Conservation (phyloP, 2,329 filamentous ascomycete species). For the Sclerotiophoma versabilis region DNA sequence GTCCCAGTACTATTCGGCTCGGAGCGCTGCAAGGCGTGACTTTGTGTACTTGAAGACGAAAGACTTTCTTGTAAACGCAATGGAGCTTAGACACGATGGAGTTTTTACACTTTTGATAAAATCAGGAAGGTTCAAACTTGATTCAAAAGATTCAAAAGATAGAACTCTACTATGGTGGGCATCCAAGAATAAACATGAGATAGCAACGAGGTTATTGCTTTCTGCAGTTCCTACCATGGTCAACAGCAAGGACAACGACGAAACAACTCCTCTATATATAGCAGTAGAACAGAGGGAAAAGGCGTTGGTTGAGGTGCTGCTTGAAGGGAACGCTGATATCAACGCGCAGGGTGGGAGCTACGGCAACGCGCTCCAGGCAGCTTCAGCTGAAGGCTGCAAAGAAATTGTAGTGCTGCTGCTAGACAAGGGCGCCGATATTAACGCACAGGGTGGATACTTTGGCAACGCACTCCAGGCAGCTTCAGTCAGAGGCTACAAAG, state of each 20-base stretch:
- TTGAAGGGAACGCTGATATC: neutral
- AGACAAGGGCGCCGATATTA: neutral
- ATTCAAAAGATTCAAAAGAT: neutral
- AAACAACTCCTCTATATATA: neutral
- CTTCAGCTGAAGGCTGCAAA: neutral
- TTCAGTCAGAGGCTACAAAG: neutral
- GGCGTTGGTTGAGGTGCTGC: neutral
- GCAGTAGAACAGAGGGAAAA: neutral
- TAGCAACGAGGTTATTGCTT: neutral
- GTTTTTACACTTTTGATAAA: slow-evolving; percentile 27
- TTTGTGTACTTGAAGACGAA: slow-evolving; percentile 22
- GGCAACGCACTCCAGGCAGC: neutral
- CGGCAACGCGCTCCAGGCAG: neutral
- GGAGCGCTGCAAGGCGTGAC: slow-evolving; percentile 11
- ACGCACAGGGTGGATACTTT: neutral
- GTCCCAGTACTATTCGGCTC: neutral
- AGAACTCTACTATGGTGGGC: neutral
- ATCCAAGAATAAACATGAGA: neutral
- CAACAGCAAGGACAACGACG: neutral
- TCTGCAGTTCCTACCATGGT: neutral
- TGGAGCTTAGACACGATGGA: slow-evolving; percentile 26
- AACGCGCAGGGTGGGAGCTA: neutral
- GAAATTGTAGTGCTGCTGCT: neutral
- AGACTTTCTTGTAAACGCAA: slow-evolving; percentile 34
- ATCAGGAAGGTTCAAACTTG: slow-evolving; percentile 19